phyloP scores from a whole-genome alignment of 2,329 filamentous ascomycete species.

The Colletotrichum chlorophyti region DNA sequence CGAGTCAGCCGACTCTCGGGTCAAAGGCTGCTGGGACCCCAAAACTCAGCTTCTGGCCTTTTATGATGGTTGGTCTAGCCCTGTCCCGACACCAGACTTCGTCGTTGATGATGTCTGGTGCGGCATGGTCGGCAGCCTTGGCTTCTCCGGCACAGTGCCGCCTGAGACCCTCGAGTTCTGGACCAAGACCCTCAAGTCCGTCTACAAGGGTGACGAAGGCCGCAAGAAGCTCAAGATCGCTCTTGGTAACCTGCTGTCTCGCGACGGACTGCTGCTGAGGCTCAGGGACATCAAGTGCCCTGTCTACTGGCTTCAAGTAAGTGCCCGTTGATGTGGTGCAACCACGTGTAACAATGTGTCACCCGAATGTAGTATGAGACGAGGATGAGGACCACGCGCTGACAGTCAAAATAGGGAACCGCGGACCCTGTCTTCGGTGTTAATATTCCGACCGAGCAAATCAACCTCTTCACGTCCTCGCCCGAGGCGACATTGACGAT shows the following conservation, averaged over 20 bases:
- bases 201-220: constrained; percentile 58
- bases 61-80: constrained; percentile 48
- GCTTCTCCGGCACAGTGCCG: constrained; percentile 50
- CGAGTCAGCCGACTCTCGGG: constrained; percentile 53
- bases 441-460: constrained; percentile 51
- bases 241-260: constrained; percentile 49
- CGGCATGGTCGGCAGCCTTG: constrained; percentile 50
- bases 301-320: constrained; percentile 59
- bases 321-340: constrained; percentile 32
- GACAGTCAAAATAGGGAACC: constrained; percentile 44
- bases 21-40: constrained; percentile 58
- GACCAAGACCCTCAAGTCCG: constrained; percentile 49
- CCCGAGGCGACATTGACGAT: constrained; percentile 50
- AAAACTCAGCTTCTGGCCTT: constrained; percentile 48
- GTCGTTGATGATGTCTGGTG: constrained; percentile 54
- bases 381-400: not conserved
- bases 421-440: constrained; percentile 51
- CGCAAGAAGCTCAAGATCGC: constrained; percentile 55
- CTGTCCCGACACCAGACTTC: constrained; percentile 51
- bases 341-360: no score
- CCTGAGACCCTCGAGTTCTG: constrained; percentile 50
- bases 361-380: no score
- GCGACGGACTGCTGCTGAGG: constrained; percentile 55
- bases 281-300: constrained; percentile 56
- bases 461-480: constrained; percentile 55